These are phyloP conservation scores for Populus davidiana DNA, from an alignment of 345 rosid genomes.

Conservation along the genomic window DNA sequence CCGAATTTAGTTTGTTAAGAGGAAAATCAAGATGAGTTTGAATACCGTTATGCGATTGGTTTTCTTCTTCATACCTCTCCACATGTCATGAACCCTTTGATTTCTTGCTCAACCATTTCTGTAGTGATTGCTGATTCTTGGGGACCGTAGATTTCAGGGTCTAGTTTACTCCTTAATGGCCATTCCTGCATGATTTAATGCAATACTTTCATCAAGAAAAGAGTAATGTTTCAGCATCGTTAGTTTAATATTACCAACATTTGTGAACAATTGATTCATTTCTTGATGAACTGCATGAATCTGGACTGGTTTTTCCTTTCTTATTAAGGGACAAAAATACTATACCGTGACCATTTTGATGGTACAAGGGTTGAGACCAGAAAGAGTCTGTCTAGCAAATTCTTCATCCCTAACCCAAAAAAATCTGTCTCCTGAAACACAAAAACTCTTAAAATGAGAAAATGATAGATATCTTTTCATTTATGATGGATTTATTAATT, in stretches of 20 bases:
- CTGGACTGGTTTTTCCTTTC: background rate
- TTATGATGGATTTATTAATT: background rate
- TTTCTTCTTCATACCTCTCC: constrained; percentile 41
- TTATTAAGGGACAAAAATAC: background rate
- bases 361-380: constrained; percentile 67
- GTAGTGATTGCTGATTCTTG: constrained; percentile 61
- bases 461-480: background rate
- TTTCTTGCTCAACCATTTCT: constrained; percentile 47
- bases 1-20: background rate
- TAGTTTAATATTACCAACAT: background rate
- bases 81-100: constrained; percentile 54
- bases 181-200: constrained; percentile 52
- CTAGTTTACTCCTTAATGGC: constrained; percentile 76
- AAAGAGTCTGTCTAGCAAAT: constrained; percentile 69
- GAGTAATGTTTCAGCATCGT: background rate
- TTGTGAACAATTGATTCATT: background rate
- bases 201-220: background rate
- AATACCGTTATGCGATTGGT: too few relatives aligned
- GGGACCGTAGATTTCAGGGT: constrained; percentile 59
- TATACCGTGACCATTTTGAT: constrained; percentile 54
- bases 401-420: constrained; percentile 81
- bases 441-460: background rate
- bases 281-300: background rate
- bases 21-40: background rate
- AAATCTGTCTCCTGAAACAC: constrained; percentile 56